phyloP scores from a whole-genome alignment of 2,329 filamentous ascomycete genomes.

The Paecilomyces sp. region DNA sequence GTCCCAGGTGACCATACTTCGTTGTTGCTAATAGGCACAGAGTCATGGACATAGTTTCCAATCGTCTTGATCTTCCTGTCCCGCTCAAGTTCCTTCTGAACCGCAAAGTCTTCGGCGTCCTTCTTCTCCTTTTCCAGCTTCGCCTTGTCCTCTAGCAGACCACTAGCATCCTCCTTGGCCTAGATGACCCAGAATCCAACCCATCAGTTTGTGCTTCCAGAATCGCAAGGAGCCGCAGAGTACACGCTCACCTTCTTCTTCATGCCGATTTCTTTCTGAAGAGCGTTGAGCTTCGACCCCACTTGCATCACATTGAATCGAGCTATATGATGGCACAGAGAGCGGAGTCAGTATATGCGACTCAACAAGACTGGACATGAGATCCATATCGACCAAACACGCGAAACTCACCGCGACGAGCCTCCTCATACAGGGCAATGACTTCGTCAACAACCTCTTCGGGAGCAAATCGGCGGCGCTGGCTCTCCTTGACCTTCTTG shows the following conservation, averaged over 20 bases:
- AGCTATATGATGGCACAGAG: constrained; percentile 35
- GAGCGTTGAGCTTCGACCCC: constrained; percentile 75
- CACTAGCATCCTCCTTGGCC: constrained; percentile 80
- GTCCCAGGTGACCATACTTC: constrained; percentile 47
- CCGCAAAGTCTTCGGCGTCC: constrained; percentile 64
- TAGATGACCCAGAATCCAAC: constrained; percentile 19
- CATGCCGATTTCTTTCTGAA: constrained; percentile 81
- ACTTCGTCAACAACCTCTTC: constrained; percentile 87
- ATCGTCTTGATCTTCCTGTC: constrained; percentile 75
- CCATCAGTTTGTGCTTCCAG: not conserved
- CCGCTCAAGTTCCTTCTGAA: constrained; percentile 66
- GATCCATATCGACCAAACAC: not conserved
- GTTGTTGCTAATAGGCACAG: constrained; percentile 74
- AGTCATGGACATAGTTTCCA: constrained; percentile 86
- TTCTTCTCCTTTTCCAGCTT: constrained; percentile 78
- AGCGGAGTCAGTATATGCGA: not conserved
- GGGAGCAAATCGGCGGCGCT: constrained; percentile 71
- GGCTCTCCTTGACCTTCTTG: constrained; percentile 84
- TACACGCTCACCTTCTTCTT: constrained; percentile 70
- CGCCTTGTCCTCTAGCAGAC: constrained; percentile 70
- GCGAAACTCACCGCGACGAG: constrained; percentile 58
- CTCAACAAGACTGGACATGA: not conserved
- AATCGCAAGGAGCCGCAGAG: not conserved
- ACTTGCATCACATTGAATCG: constrained; percentile 74
- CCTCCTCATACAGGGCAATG: constrained; percentile 78